phyloP scores from a whole-genome alignment of 768 basidiomycete species.

The Boletus edulis region DNA sequence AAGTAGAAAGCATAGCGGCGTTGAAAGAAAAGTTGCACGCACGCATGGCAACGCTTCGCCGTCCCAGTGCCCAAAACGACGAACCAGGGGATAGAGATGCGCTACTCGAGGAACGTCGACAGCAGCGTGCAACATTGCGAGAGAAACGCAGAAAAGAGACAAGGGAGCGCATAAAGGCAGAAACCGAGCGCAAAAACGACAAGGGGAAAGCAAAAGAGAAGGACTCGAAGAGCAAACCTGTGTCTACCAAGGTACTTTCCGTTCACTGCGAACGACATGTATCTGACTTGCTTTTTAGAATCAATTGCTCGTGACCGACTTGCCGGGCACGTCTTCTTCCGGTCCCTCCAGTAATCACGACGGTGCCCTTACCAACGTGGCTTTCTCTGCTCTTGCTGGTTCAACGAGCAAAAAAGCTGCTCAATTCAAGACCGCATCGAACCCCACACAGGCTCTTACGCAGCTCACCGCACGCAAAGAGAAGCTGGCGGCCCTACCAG shows the following conservation, averaged over 20 bases:
- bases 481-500: conserved; percentile 72
- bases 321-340: conserved; percentile 20
- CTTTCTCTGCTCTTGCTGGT: conserved; percentile 65
- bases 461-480: conserved; percentile 77
- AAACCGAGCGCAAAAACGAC: conserved; percentile 57
- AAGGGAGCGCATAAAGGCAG: conserved; percentile 72
- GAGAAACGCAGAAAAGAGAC: conserved; percentile 85
- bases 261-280: background rate
- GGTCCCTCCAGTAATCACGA: conserved; percentile 31
- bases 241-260: conserved; percentile 51
- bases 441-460: conserved; percentile 82
- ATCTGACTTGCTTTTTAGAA: conserved; percentile 39
- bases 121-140: conserved; percentile 75
- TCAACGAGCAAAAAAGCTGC: conserved; percentile 46
- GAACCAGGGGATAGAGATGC: conserved; percentile 73
- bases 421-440: conserved; percentile 67
- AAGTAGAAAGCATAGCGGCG: conserved; percentile 55
- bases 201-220: conserved; percentile 49
- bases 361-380: conserved; percentile 55
- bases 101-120: conserved; percentile 74
- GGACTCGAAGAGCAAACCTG: conserved; percentile 40
- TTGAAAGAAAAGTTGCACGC: conserved; percentile 75
- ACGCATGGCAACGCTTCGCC: conserved; percentile 68
- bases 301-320: conserved; percentile 70
- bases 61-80: conserved; percentile 32